phyloP scores from a whole-genome alignment of 352 stramenopile species.

The Thraustochytrium sp. region DNA sequence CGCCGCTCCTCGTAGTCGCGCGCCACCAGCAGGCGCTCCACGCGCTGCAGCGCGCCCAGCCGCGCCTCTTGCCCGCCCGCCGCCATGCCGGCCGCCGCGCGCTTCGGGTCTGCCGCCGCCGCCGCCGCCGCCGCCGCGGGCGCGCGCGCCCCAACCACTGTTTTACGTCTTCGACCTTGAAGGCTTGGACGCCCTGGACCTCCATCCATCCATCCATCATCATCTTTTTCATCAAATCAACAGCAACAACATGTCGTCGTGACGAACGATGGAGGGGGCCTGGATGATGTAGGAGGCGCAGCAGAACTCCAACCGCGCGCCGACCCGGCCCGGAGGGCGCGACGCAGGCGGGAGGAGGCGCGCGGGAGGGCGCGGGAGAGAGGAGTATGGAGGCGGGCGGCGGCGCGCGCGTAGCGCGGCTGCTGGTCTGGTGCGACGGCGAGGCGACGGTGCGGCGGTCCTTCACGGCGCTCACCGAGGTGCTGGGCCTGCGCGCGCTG shows the following conservation, averaged over 20 bases:
- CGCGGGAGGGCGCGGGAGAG: background rate
- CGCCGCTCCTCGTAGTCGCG: background rate
- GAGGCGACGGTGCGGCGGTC: background rate
- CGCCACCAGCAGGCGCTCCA: background rate
- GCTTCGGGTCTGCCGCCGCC: no score
- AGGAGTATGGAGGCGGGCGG: background rate
- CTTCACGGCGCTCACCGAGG: background rate
- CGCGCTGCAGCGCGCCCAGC: background rate
- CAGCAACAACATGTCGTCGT: no score
- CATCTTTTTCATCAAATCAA: background rate
- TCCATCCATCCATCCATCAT: background rate
- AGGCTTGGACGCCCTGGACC: background rate
- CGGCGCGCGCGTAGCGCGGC: background rate
- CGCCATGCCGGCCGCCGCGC: background rate
- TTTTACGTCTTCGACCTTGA: background rate
- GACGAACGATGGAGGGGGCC: no score
- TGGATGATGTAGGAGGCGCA: no score
- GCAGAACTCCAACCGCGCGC: no score
- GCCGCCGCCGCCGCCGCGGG: background rate
- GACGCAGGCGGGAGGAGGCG: background rate
- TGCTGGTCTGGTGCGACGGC: slow-evolving; percentile 33
- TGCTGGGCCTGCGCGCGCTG: background rate
- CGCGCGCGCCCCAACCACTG: background rate
- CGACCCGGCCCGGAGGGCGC: background rate
- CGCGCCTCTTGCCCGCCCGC: no score